A percentile compares a stretch with the other conserved stretches of the same genome.
Conservation (phyloP, 2,329 filamentous ascomycete species). For the Fusarium mangiferae region DNA sequence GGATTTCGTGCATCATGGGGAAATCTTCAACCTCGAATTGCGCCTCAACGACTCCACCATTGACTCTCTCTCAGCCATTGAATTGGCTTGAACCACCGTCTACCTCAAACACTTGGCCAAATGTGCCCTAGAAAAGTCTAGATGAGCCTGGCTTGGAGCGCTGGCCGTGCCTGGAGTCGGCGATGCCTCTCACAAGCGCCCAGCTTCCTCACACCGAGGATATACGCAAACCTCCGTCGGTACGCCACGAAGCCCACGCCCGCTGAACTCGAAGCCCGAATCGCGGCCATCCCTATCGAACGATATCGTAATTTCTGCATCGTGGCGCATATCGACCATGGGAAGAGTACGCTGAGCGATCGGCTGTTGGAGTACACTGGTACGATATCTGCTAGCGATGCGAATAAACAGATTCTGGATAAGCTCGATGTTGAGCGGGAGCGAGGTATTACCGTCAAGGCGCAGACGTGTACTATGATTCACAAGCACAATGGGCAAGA, state of each 20-base stretch:
- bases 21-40: conserved; percentile 18
- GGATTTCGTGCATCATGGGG: conserved; percentile 34
- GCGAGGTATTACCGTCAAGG: conserved; percentile 97
- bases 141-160: conserved; percentile 53
- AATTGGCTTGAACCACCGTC: neutral
- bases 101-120: conserved; percentile 17
- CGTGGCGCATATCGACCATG: conserved; percentile 98
- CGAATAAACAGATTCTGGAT: conserved; percentile 95
- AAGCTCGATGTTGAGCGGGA: conserved; percentile 97
- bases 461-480: conserved; percentile 98
- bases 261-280: conserved; percentile 59
- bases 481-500: conserved; percentile 88
- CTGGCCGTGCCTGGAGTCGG: conserved; percentile 52
- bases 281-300: conserved; percentile 79
- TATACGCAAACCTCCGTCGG: neutral
- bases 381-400: conserved; percentile 82
- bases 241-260: conserved; percentile 46
- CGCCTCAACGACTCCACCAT: neutral
- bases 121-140: conserved; percentile 39
- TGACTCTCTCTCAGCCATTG: conserved; percentile 5
- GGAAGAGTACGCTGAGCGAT: conserved; percentile 95
- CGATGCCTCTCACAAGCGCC: conserved; percentile 43
- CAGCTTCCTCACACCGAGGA: neutral
- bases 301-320: conserved; percentile 97
- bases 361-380: conserved; percentile 93